A percentile compares a stretch with the other conserved stretches of the same genome.
These are phyloP conservation scores for Ceratocystis variospora DNA, from an alignment of 2,329 filamentous ascomycete species.

Conservation along the genomic window DNA sequence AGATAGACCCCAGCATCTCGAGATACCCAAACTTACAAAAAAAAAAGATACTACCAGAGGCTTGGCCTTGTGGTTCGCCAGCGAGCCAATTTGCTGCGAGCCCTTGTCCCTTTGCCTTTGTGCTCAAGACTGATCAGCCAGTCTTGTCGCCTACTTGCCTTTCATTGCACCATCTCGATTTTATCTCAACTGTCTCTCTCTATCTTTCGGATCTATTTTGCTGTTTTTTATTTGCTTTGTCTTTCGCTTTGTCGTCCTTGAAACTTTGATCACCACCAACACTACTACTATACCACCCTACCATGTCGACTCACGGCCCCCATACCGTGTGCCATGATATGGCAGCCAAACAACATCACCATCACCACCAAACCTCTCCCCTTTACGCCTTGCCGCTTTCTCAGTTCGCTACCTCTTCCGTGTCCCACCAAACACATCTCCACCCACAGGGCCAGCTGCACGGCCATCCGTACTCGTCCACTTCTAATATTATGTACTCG, in stretches of 20 bases:
- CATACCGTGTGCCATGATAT: slow-evolving; percentile 10
- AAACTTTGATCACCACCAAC: neutral
- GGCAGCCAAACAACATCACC: slow-evolving; percentile 10
- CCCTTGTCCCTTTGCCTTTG: neutral
- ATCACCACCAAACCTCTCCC: neutral
- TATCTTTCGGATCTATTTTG: neutral
- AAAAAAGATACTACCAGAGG: neutral
- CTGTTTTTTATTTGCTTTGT: neutral
- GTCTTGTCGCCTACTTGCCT: neutral
- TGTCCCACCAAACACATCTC: neutral
- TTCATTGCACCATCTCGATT: neutral
- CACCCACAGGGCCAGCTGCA: slow-evolving; percentile 4
- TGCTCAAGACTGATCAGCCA: slow-evolving; percentile 8
- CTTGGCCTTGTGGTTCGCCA: neutral
- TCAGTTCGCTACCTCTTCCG: neutral
- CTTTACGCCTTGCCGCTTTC: slow-evolving; percentile 2
- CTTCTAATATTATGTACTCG: slow-evolving; percentile 15
- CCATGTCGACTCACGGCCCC: slow-evolving; percentile 12
- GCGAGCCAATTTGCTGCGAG: neutral
- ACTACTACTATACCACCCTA: no score
- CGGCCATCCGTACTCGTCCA: slow-evolving; percentile 5
- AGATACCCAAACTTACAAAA: neutral
- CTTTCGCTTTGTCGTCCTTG: neutral
- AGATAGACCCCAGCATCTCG: slow-evolving; percentile 2
- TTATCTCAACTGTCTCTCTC: neutral